Evolutionary conservation across 2,329 filamentous ascomycete genomes (phyloP), one percentile per base, ranked within the genome.

Genomic region (Xylaria sp.): DNA sequence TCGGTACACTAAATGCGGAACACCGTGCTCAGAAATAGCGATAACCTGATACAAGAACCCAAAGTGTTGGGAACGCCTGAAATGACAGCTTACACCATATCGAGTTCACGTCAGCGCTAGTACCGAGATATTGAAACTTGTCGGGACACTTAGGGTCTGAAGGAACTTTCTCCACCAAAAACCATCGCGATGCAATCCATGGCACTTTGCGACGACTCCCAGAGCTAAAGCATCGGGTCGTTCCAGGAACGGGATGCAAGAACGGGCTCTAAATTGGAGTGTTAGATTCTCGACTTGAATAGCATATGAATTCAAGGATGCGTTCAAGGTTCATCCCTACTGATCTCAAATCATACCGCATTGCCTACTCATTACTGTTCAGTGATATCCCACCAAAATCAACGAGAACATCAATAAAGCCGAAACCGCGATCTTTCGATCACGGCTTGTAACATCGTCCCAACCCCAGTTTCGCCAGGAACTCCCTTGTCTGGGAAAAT

Each of bases 1-100:
- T 59, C 63, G 59, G 63, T 63, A 66, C 49, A 56, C 63, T 57
- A 63, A 54, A 67, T 64, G 42, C 46, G 67, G 67, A 65, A 68
- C 57, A 63, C 58, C 58, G 48, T 66, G 46, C 63, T 63, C 63
- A 62, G 58, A 58, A 61, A 58, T 65, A 49, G 58, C 46, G 48
- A 65, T n/a, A 40, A 56, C 31, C 44, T 64, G 31, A 53, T 57
- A 44, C 44, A 42, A 38, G 54, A 66, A 61, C 42, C 64, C 67
- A 60, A 59, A 63, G 49, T 33, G 49, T 38, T 69, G 64, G 67
- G 49, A 67, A 67, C 56, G 44, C 44, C 63, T 33, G 59, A 68
- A 59, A 59, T 68, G 61, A 58, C 46, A 15, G 59, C 59, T 67
- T 54, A 61, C 63, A 56, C 28, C 20, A 48, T 36, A 46, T 13